Base-by-base conservation (phyloP, 2,329 filamentous ascomycete species). In the Neonectria magnoliae region DNA sequence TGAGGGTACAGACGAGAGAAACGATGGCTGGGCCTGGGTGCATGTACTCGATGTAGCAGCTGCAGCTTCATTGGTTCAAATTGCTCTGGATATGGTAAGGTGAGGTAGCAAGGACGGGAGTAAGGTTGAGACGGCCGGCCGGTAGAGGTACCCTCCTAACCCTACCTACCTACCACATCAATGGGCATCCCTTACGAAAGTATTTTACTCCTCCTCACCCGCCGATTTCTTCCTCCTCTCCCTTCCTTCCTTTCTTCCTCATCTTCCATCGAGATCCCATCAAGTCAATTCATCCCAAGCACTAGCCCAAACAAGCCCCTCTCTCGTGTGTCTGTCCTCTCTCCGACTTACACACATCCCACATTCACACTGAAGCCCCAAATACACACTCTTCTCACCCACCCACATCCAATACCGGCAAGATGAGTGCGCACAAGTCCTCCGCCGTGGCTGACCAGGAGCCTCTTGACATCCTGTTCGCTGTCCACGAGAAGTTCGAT, bases 401-500 rank as follows among this genome's bases (percentile, higher is more conserved):
- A 68, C 65, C 62, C 58, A 52, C 63, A 60, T 60, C 63, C 71
- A 74, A 73, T 71, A 77, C 73, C 73, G 74, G 72, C 81, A 86
- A 79, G 79, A 89, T 89, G 87, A 83, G 77, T 81, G 80, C 85
- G 77, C 79, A 79, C 76, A 88, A 88, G 83, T 82, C 80, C 71
- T 86, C 85, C 78, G 85, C 86, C 76, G 84, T 87, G 78, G 81
- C 82, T 73, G 86, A 88, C 76, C 76, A 78, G 65, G 84, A 88
- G 76, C 86, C 86, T 70, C 81, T 89, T 74, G 82, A 88, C 68
- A 85, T 89, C 70, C 84, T 89, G 75, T 84, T 89, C 78, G 86
- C 83, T 72, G 82, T 89, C 72, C 87, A 89, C 59, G 79, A 83
- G 76, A 86, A 87, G 76, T 89, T 89, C 76, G 81, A 88, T 75